Evolutionary conservation across 345 rosid species (phyloP).

Genomic region (Eucalyptus lansdowneana): DNA sequence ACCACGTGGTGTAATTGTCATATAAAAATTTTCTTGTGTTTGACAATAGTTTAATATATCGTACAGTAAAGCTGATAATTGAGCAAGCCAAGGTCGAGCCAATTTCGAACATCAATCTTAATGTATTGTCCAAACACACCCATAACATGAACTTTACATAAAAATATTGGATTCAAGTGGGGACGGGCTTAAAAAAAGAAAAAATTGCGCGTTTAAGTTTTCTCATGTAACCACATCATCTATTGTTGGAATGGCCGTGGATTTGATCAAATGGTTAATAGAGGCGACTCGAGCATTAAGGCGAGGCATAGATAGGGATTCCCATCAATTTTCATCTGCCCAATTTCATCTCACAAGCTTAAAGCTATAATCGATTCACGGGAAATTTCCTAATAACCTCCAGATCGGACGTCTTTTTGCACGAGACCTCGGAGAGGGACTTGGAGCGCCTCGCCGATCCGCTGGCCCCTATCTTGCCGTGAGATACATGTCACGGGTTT

Average conservation of each 20-base stretch:
- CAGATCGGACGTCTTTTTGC: not conserved
- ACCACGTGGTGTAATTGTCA: not conserved
- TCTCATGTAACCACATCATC: not conserved
- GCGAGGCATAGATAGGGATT: not conserved
- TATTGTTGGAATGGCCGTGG: too few relatives aligned
- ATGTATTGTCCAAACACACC: not conserved
- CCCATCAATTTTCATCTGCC: not conserved
- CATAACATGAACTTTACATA: not conserved
- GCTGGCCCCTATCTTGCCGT: not conserved
- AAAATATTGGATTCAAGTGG: not conserved
- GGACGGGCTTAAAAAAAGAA: not conserved
- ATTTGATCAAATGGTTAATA: not conserved
- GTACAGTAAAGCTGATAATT: not conserved
- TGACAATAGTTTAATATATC: not conserved
- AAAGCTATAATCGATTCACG: not conserved
- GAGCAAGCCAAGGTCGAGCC: not conserved
- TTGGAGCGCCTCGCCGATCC: too few relatives aligned
- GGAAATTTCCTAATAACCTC: not conserved
- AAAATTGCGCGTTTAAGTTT: not conserved
- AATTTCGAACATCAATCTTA: not conserved
- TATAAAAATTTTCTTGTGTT: not conserved
- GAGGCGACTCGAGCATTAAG: not conserved
- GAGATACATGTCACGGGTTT: not conserved
- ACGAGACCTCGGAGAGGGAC: too few relatives aligned
- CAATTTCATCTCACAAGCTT: not conserved